Conservation (phyloP, 352 stramenopile species). For the Pythium insidiosum region DNA sequence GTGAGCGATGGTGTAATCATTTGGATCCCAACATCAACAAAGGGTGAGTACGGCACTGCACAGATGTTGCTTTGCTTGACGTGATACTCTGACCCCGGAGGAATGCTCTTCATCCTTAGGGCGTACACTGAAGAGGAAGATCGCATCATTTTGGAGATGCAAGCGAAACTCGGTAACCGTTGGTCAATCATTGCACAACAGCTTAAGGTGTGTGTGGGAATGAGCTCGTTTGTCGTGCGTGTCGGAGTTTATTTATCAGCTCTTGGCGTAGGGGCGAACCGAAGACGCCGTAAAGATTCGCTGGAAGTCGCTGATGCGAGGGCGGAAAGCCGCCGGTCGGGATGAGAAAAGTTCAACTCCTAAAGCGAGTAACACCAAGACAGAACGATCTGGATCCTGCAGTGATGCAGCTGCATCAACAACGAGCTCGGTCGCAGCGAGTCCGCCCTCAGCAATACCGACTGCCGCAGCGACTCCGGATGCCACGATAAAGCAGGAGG, state of each 20-base stretch:
- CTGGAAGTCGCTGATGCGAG: conserved; percentile 89
- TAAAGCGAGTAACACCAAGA: not conserved
- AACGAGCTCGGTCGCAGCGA: not conserved
- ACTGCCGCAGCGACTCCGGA: too few relatives aligned
- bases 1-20: conserved; percentile 90
- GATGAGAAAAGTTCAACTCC: conserved; percentile 32
- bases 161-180: conserved; percentile 86
- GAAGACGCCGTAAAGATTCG: conserved; percentile 92
- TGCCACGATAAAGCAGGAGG: too few relatives aligned
- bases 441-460: too few relatives aligned
- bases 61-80: not conserved
- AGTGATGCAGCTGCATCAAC: not conserved
- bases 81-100: not conserved
- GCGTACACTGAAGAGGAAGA: conserved; percentile 89
- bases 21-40: conserved; percentile 91
- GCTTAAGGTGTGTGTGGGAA: conserved; percentile 46
- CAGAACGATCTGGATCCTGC: not conserved
- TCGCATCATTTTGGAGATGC: conserved; percentile 90
- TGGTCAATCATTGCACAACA: conserved; percentile 92
- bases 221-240: not conserved
- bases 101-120: too few relatives aligned
- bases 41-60: conserved; percentile 35
- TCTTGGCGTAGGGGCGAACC: conserved; percentile 56
- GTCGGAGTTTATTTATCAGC: not conserved
- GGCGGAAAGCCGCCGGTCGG: conserved; percentile 55